Evolutionary conservation across 2,329 filamentous ascomycete genomes (phyloP).

Genomic region (Trichoderma sp.): DNA sequence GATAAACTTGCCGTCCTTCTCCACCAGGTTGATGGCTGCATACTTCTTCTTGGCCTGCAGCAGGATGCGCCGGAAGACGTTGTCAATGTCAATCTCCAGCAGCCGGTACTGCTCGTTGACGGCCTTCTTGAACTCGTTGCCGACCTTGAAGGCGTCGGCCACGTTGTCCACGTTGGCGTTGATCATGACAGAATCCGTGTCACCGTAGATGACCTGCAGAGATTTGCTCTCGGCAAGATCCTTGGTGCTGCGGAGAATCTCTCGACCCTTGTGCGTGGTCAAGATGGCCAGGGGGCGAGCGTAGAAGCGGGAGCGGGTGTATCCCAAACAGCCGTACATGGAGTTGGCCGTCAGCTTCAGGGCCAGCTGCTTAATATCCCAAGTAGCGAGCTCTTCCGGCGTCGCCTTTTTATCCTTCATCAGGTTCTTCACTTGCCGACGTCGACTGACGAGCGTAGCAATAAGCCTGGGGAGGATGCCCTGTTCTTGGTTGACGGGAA

Average conservation of each 20-base stretch:
- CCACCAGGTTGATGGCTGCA: constrained; percentile 90
- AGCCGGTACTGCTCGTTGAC: constrained; percentile 93
- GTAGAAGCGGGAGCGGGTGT: constrained; percentile 96
- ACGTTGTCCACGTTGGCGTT: constrained; percentile 97
- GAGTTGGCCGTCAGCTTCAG: constrained; percentile 98
- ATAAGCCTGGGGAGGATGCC: constrained; percentile 91
- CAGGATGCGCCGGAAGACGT: constrained; percentile 89
- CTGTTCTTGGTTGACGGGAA: constrained; percentile 74
- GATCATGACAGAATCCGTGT: constrained; percentile 99
- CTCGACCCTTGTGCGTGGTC: constrained; percentile 95
- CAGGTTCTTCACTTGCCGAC: constrained; percentile 88
- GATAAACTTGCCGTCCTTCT: constrained; percentile 83
- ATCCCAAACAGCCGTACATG: constrained; percentile 98
- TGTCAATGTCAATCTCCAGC: constrained; percentile 97
- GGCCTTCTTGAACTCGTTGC: constrained; percentile 89
- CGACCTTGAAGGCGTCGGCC: constrained; percentile 85
- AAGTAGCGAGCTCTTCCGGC: constrained; percentile 82
- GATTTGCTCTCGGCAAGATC: constrained; percentile 89
- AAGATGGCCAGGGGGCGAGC: constrained; percentile 92
- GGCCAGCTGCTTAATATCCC: constrained; percentile 97
- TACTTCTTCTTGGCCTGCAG: constrained; percentile 99
- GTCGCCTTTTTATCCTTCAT: constrained; percentile 95
- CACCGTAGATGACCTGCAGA: constrained; percentile 95
- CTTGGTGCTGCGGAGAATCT: constrained; percentile 95
- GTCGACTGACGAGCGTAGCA: constrained; percentile 83